phyloP scores from a whole-genome alignment of 768 basidiomycete genomes.

The Pulveroboletus sp. region DNA sequence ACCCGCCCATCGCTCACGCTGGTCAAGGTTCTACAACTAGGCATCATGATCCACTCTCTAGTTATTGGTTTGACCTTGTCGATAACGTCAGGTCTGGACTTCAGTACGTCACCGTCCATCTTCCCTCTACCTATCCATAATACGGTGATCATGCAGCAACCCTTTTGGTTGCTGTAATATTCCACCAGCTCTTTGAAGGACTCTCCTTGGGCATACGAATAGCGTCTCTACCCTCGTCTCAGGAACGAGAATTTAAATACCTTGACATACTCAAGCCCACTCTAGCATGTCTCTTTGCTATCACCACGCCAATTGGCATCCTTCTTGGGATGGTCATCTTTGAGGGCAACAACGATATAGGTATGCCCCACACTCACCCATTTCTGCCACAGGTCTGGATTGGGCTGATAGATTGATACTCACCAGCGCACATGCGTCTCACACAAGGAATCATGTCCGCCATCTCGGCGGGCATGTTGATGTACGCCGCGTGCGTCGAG shows the following conservation, averaged over 20 bases:
- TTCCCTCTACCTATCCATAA: background rate
- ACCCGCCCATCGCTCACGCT: background rate
- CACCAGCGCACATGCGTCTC: conserved; percentile 45
- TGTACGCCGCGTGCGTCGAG: conserved; percentile 78
- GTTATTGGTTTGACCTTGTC: conserved; percentile 77
- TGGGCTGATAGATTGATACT: background rate
- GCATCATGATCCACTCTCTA: conserved; percentile 83
- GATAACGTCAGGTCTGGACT: conserved; percentile 63
- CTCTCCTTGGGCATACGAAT: conserved; percentile 80
- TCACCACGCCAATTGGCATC: conserved; percentile 73
- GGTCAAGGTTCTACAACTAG: conserved; percentile 66
- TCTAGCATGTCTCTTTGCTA: conserved; percentile 60
- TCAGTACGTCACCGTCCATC: conserved; percentile 44
- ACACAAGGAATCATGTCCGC: conserved; percentile 74
- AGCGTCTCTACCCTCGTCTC: conserved; percentile 52
- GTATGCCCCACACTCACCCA: conserved; percentile 11
- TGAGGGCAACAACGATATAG: conserved; percentile 25
- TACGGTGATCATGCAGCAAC: conserved; percentile 42
- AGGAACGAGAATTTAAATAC: conserved; percentile 16
- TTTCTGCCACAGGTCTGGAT: background rate
- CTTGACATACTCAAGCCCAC: conserved; percentile 42
- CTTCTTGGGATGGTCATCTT: conserved; percentile 51
- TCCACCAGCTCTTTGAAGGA: conserved; percentile 84
- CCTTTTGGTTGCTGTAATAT: conserved; percentile 67
- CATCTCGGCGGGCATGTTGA: conserved; percentile 80